Conservation (phyloP, 768 basidiomycete species). For the Russula sp. region DNA sequence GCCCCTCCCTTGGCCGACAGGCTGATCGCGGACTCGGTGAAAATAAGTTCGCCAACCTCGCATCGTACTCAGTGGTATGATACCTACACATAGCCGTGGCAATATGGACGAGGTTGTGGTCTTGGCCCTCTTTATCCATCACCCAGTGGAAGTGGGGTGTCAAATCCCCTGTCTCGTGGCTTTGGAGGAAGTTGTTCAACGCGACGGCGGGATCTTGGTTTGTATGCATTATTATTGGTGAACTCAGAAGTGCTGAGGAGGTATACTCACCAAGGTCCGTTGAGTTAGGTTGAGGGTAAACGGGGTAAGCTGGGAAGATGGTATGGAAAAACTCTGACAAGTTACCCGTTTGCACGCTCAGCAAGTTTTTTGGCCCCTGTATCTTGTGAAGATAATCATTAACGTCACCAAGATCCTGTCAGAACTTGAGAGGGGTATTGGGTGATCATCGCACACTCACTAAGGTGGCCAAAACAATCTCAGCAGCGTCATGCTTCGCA, state of each 20-base stretch:
- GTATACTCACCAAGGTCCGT: not conserved
- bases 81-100: constrained; percentile 1
- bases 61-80: not conserved
- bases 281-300: not conserved
- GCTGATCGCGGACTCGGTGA: not conserved
- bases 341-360: not conserved
- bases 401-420: not conserved
- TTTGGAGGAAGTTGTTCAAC: constrained; percentile 3
- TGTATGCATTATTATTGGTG: not conserved
- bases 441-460: too few relatives aligned
- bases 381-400: constrained; percentile 1
- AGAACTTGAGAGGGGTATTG: not conserved
- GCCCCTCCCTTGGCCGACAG: not conserved
- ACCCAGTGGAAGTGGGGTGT: not conserved
- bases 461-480: not conserved
- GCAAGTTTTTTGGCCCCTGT: too few relatives aligned
- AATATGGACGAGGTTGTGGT: not conserved
- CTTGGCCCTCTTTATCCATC: not conserved
- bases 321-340: too few relatives aligned
- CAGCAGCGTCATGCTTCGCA: not conserved
- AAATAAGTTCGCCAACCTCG: not conserved
- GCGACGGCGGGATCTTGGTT: not conserved
- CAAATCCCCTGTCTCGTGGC: not conserved
- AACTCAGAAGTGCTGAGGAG: not conserved
- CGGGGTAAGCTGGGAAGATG: too few relatives aligned